These are phyloP conservation scores for Suhomyces bokatorum DNA, from an alignment of 1,139 yeast genomes.

Conservation along the genomic window DNA sequence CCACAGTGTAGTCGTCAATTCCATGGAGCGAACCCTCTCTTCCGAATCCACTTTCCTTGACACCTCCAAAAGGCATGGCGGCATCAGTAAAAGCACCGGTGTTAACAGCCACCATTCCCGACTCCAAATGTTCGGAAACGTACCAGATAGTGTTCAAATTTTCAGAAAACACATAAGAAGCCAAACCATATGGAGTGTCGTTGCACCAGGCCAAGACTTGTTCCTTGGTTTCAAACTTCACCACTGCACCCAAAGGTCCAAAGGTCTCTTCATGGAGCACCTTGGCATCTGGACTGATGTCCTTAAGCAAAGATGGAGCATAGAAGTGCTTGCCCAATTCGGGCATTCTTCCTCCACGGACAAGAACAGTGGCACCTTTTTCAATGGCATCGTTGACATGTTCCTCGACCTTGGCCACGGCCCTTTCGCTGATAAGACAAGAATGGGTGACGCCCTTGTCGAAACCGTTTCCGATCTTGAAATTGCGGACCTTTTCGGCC, in stretches of 20 bases:
- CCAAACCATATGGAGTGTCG: slow-evolving; percentile 68
- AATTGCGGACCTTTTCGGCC: slow-evolving; percentile 52
- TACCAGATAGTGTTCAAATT: slow-evolving; percentile 33
- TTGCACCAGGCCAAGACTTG: slow-evolving; percentile 74
- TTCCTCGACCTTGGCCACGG: slow-evolving; percentile 65
- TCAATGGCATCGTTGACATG: slow-evolving; percentile 74
- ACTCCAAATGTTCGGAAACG: slow-evolving; percentile 68
- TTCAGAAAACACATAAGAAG: slow-evolving; percentile 76
- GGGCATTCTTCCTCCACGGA: slow-evolving; percentile 64
- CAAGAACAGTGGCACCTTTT: slow-evolving; percentile 67
- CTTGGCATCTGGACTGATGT: slow-evolving; percentile 62
- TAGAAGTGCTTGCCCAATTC: slow-evolving; percentile 77
- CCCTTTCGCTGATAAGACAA: slow-evolving; percentile 69
- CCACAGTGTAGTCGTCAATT: slow-evolving; percentile 67
- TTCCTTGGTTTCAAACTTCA: slow-evolving; percentile 62
- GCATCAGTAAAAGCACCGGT: slow-evolving; percentile 73
- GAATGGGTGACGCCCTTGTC: slow-evolving; percentile 72
- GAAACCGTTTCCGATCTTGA: slow-evolving; percentile 75
- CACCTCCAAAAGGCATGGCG: slow-evolving; percentile 78
- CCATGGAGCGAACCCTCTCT: slow-evolving; percentile 81
- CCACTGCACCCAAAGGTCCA: slow-evolving; percentile 85
- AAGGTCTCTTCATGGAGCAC: slow-evolving; percentile 80
- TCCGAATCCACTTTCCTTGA: slow-evolving; percentile 79
- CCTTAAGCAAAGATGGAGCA: slow-evolving; percentile 69
- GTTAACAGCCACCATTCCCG: slow-evolving; percentile 83